Percentiles rank a stretch among this genome's conserved stretches.
Evolutionary conservation across 2,329 filamentous ascomycete genomes (phyloP).

Genomic region (Diplocarpon rosae): DNA sequence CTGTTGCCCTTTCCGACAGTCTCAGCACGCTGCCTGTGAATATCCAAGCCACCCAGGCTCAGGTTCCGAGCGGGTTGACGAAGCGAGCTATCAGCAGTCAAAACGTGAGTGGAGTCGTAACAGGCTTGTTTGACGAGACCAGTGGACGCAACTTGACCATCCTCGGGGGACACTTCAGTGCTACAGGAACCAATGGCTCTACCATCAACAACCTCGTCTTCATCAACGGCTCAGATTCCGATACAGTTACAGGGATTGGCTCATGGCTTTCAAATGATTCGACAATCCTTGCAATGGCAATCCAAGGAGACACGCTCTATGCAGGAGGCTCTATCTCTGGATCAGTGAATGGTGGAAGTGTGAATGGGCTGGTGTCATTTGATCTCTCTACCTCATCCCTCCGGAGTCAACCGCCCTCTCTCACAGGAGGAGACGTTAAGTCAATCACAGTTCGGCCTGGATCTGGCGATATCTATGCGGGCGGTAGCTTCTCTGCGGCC

Average conservation of each 20-base stretch:
- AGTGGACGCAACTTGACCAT: conserved; percentile 71
- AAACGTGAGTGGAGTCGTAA: conserved; percentile 56
- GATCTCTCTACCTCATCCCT: conserved; percentile 58
- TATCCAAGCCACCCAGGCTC: conserved; percentile 33
- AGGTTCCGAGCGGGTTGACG: conserved; percentile 28
- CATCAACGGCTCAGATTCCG: conserved; percentile 62
- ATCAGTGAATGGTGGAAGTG: conserved; percentile 44
- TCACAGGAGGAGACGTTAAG: conserved; percentile 64
- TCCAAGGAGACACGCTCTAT: conserved; percentile 59
- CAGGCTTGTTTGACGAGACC: conserved; percentile 65
- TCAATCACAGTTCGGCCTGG: conserved; percentile 63
- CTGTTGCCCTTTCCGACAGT: conserved; percentile 47
- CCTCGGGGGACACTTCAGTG: conserved; percentile 76
- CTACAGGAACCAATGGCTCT: conserved; percentile 56
- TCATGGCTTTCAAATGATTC: conserved; percentile 58
- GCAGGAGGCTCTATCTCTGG: conserved; percentile 76
- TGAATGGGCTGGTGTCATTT: conserved; percentile 72
- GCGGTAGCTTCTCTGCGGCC: conserved; percentile 72
- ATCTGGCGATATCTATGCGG: conserved; percentile 70
- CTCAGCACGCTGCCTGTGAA: conserved; percentile 49
- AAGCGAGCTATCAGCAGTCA: conserved; percentile 36
- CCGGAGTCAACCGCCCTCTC: conserved; percentile 60
- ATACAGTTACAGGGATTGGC: conserved; percentile 58
- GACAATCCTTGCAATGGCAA: conserved; percentile 60
- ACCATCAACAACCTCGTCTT: conserved; percentile 71